Base-by-base conservation (phyloP, 1,139 yeast genomes). In the Meyerozyma carpophila region DNA sequence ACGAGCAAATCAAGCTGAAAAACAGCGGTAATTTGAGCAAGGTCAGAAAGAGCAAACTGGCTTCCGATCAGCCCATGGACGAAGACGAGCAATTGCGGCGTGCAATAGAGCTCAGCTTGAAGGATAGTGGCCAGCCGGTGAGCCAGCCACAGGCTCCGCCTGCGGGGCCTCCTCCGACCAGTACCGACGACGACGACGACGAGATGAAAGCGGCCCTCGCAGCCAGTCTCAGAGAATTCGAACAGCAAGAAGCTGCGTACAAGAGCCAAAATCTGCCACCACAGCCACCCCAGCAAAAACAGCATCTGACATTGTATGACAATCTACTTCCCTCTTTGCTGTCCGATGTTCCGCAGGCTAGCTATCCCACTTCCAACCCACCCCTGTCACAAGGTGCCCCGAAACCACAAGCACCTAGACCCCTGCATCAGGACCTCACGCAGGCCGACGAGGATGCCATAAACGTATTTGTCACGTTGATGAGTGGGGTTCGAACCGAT, bases 191-290 rank as follows among this genome's bases (percentile, higher is more conserved):
- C 8, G 88, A 86, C 27, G 98, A 93, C 52, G 94, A 84, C 31
- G 96, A 89, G 37, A 77, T 93, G 82, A 86, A 82, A 59, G 95
- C 94, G 1, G 98, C 98, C 0, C 90, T 93, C 48, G 96, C 87
- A n/a, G 97, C 96, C 1, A 87, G 96, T 63, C 72, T 93, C 50
- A 73, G 76, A 46, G 96, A 89, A 48, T 75, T 84, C 60, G 79
- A 84, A 52, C 65, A 59, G n/a, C 64, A 65, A 58, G 56, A 73
- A 58, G 27, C 48, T 45, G 29, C 39, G 38, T 8, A 41, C 44
- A 5, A 36, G 42, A 16, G 42, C 50, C 47, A 53, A 37, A 54
- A 44, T 58, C 45, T 32, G 50, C 41, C 47, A 36, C 44, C 32
- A 34, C 50, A 45, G 31, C 50, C 47, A 11, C 47, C 51, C 27